Evolutionary conservation across 2,329 filamentous ascomycete genomes (phyloP).

Genomic region (Phialocephala subalpina): DNA sequence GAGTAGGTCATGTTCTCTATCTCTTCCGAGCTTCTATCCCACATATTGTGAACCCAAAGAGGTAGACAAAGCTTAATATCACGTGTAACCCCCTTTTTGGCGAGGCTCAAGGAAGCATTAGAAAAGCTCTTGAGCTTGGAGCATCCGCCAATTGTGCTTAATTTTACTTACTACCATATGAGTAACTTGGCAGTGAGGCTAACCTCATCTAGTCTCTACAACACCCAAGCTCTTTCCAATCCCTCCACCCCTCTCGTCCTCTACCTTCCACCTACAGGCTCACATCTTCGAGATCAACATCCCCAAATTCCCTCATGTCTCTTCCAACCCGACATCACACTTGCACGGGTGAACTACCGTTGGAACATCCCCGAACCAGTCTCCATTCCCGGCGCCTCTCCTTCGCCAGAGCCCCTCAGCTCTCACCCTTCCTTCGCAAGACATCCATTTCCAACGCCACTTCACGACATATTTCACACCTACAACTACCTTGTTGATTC

Average conservation of each 20-base stretch:
- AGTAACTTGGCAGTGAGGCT: conserved; percentile 17
- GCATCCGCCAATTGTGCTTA: neutral
- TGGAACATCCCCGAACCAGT: conserved; percentile 50
- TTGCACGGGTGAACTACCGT: conserved; percentile 66
- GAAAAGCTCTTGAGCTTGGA: neutral
- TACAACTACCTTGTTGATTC: conserved; percentile 48
- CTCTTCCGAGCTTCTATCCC: neutral
- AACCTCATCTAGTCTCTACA: conserved; percentile 39
- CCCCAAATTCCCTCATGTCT: conserved; percentile 47
- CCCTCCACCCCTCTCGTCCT: conserved; percentile 57
- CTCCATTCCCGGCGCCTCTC: neutral
- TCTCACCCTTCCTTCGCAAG: conserved; percentile 27
- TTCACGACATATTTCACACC: conserved; percentile 63
- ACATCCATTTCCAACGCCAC: conserved; percentile 60
- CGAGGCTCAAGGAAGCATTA: neutral
- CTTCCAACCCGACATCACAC: conserved; percentile 56
- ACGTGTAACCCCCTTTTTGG: neutral
- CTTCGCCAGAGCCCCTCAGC: conserved; percentile 19
- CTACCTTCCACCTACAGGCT: conserved; percentile 55
- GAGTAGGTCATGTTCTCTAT: conserved; percentile 35
- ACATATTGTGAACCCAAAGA: neutral
- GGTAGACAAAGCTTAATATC: neutral
- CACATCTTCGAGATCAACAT: conserved; percentile 54
- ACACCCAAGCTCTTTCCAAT: conserved; percentile 34
- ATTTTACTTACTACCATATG: neutral